Percentiles rank a stretch among this genome's conserved stretches.
Evolutionary conservation across 192 early-diverging fungal species (phyloP).

Genomic region (Rhizoclosmatium sp.): DNA sequence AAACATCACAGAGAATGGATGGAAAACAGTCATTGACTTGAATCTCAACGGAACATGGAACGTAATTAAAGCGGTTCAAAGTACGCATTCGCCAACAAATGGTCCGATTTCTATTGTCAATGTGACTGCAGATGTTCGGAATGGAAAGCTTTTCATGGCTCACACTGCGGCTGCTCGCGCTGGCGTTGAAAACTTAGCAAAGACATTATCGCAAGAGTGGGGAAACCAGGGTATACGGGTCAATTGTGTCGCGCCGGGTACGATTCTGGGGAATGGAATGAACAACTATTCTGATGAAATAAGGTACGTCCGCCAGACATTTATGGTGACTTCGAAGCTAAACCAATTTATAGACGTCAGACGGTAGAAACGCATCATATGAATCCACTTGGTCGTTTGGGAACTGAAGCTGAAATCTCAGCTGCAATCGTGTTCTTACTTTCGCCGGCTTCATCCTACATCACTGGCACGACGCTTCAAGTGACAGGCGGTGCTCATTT

Average conservation of each 20-base stretch:
- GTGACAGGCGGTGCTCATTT: constrained; percentile 34
- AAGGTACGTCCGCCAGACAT: constrained; percentile 42
- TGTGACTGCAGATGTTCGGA: constrained; percentile 54
- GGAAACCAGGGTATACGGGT: constrained; percentile 56
- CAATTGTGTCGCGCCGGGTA: constrained; percentile 64
- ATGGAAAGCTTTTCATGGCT: constrained; percentile 36
- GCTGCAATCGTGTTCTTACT: constrained; percentile 59
- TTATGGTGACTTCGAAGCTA: neutral
- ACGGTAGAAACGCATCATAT: constrained; percentile 40
- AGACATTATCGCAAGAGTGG: constrained; percentile 62
- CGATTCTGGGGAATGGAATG: constrained; percentile 60
- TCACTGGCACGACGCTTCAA: constrained; percentile 49
- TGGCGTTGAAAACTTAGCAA: constrained; percentile 62
- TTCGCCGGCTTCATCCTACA: constrained; percentile 56
- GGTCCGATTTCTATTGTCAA: constrained; percentile 48
- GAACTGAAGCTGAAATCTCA: constrained; percentile 61
- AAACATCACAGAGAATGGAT: constrained; percentile 45
- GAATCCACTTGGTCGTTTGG: constrained; percentile 54
- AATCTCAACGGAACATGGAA: constrained; percentile 63
- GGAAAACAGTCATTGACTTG: constrained; percentile 54
- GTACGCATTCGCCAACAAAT: constrained; percentile 49
- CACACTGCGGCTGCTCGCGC: constrained; percentile 61
- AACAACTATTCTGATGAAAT: constrained; percentile 57
- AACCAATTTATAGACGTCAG: neutral
- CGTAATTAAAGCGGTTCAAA: constrained; percentile 56